Evolutionary conservation across 2,329 filamentous ascomycete genomes (phyloP), one percentile per base, ranked within the genome.

Genomic region (Zymoseptoria pseudotritici): DNA sequence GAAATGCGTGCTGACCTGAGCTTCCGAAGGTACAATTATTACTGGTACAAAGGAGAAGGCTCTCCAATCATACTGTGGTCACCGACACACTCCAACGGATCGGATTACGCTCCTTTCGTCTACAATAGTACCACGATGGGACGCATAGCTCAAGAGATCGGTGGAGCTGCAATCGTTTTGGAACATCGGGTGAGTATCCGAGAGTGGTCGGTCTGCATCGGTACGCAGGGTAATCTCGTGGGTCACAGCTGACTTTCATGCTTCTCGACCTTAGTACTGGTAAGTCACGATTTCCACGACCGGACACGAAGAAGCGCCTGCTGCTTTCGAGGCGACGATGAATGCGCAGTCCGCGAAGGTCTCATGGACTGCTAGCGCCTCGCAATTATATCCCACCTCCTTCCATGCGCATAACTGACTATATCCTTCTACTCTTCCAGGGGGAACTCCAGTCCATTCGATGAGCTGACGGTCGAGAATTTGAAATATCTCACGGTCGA

Each of bases 391-490:
- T 29, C 26, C 2, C 1, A 2, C 8, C 2, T 29, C 26, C 26
- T 29, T 29, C 6, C 7, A 2, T 2, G 26, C 26, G 8, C 26
- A 29, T 29, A 29, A 2, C 26, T 9, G 26, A 29, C 26, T 29
- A 1, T 9, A 29, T 2, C 26, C 26, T 9, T 29, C 5, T 5
- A 11, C 8, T 13, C 17, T 4, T 11, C 17, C 70, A 86, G 79
- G 78, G 83, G 83, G 3, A 74, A 76, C 17, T 84, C 81, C 6
- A 79, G 79, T 2, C 83, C 83, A 0, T 84, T 78, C 63, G 65
- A 73, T 6, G 69, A 77, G 11, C 73, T 83, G 46, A 80, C 78
- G 0, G 79, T 81, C 1, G 76, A 80, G 63, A 83, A 79, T 50
- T 70, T 86, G 59, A 78, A 81, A 63, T 79, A 81, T 53, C 73